phyloP scores from a whole-genome alignment of 768 basidiomycete species.

The Pulveroboletus sp. region DNA sequence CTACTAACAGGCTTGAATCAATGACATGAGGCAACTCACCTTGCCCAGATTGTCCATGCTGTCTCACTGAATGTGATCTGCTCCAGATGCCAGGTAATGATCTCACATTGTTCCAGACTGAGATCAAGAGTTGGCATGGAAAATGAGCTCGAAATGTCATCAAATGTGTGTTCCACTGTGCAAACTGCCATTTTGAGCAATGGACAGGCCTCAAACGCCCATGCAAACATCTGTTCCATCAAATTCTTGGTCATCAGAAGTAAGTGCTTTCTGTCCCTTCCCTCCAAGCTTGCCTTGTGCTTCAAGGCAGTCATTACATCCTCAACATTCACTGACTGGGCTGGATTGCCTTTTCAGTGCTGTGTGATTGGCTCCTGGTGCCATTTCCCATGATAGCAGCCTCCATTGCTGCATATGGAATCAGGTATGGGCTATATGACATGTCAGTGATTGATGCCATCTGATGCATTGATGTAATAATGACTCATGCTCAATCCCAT shows the following conservation, averaged over 20 bases:
- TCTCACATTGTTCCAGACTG: too few relatives aligned
- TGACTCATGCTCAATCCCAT: slow-evolving; percentile 1
- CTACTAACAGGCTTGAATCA: too few relatives aligned
- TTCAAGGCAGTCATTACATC: not conserved
- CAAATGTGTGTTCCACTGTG: too few relatives aligned
- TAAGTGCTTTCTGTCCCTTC: not conserved
- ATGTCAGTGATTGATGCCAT: not conserved
- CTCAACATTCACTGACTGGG: not conserved
- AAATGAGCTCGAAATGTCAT: too few relatives aligned
- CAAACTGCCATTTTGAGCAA: not conserved
- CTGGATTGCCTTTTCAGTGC: not conserved
- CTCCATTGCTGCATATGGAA: not conserved
- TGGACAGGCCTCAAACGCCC: not conserved
- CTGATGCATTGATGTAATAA: too few relatives aligned
- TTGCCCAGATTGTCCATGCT: not conserved
- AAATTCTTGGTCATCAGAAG: not conserved
- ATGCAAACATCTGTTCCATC: not conserved
- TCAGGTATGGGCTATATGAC: too few relatives aligned
- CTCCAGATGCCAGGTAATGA: not conserved
- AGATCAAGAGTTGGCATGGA: too few relatives aligned
- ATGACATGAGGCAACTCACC: not conserved
- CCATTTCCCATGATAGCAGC: not conserved
- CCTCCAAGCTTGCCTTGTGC: not conserved
- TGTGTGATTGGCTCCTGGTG: not conserved
- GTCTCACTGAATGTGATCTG: not conserved